Conservation (phyloP, 2,329 filamentous ascomycete genomes). For the Alternaria panax region DNA sequence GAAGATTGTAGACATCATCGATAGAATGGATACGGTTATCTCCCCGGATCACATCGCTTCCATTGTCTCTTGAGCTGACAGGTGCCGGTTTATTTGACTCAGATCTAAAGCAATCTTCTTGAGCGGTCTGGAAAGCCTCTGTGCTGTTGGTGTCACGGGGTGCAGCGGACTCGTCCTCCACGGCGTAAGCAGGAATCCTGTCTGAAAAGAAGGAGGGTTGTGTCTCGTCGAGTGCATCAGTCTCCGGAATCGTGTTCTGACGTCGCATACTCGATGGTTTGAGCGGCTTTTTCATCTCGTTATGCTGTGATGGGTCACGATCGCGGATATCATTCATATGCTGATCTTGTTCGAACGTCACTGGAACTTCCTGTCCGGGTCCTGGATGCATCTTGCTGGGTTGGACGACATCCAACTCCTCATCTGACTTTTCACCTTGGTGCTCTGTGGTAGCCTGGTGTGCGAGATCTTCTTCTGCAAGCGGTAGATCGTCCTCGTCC, state of each 20-base stretch:
- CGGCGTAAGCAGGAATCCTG: neutral
- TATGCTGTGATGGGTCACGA: neutral
- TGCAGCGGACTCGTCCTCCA: neutral
- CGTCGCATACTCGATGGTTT: constrained; percentile 26
- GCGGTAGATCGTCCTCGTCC: constrained; percentile 32
- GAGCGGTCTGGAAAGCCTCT: constrained; percentile 44
- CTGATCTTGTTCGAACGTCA: constrained; percentile 29
- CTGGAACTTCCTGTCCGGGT: constrained; percentile 32
- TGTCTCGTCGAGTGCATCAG: constrained; percentile 45
- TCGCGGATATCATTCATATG: neutral
- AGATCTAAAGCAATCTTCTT: constrained; percentile 47
- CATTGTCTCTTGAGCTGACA: constrained; percentile 24
- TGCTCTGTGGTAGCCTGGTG: constrained; percentile 12
- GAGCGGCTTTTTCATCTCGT: neutral
- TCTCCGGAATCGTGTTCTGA: constrained; percentile 44
- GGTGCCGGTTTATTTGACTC: constrained; percentile 22
- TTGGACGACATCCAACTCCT: constrained; percentile 16
- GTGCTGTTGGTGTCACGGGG: constrained; percentile 29
- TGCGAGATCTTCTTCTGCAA: constrained; percentile 24
- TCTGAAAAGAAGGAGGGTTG: constrained; percentile 37
- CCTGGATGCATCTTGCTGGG: constrained; percentile 14
- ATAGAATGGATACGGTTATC: constrained; percentile 36
- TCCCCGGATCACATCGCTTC: constrained; percentile 19
- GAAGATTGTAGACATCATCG: constrained; percentile 47
- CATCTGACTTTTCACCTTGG: constrained; percentile 7